These are phyloP conservation scores for Odontarrhena argentea DNA, from an alignment of 345 rosid genomes.

Conservation along the genomic window DNA sequence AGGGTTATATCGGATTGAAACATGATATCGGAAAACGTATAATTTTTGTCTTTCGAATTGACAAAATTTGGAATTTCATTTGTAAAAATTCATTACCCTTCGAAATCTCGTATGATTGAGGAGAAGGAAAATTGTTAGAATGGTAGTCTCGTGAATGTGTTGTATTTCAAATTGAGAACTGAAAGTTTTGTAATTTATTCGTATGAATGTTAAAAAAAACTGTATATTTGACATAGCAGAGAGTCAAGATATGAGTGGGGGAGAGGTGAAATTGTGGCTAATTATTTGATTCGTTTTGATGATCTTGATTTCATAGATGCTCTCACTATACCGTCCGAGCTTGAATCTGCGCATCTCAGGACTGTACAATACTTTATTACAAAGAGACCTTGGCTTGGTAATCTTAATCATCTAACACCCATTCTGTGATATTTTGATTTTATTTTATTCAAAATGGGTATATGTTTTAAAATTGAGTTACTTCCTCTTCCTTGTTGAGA, in stretches of 20 bases:
- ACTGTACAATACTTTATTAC: constrained; percentile 67
- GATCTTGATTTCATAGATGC: constrained; percentile 45
- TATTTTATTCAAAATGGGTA: neutral
- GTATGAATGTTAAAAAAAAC: neutral
- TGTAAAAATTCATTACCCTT: neutral
- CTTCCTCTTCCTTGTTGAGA: constrained; percentile 42
- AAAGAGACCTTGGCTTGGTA: constrained; percentile 95
- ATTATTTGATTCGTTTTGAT: constrained; percentile 9
- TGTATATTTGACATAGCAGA: neutral
- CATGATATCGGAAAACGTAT: neutral
- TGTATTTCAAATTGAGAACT: constrained; percentile 16
- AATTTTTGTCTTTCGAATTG: constrained; percentile 7
- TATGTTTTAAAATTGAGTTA: neutral
- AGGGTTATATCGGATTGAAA: neutral
- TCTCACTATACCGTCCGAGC: constrained; percentile 65
- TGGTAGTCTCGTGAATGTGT: constrained; percentile 12
- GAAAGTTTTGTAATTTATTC: neutral
- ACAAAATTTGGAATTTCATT: constrained; percentile 1
- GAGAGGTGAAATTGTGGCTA: neutral
- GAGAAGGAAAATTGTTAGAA: neutral
- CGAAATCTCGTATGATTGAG: neutral
- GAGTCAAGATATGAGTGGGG: neutral
- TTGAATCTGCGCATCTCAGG: constrained; percentile 82
- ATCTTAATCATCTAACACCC: constrained; percentile 16
- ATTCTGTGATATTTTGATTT: neutral